Evolutionary conservation across 352 stramenopile genomes (phyloP).

Genomic region (Phytopythium delawarense): DNA sequence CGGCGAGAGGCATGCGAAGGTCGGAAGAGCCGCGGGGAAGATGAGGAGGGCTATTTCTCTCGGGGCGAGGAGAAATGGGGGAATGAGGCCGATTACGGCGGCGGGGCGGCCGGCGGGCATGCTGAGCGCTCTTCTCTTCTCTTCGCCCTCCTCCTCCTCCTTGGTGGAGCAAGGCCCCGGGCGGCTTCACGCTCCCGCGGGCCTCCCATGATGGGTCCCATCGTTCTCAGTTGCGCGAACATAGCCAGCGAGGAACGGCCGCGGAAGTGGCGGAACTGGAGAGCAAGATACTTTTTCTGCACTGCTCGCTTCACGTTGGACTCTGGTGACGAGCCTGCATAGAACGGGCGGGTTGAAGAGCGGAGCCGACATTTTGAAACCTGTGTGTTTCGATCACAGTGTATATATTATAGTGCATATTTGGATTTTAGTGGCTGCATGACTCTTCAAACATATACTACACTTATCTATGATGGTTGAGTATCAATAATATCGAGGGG

Average conservation of each 20-base stretch:
- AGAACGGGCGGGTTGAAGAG: background rate
- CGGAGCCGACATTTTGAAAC: background rate
- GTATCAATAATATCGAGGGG: too few species aligned
- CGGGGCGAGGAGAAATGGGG: conserved; percentile 6
- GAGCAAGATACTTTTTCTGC: background rate
- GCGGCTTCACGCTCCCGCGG: background rate
- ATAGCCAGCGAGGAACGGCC: background rate
- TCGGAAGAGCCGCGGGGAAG: background rate
- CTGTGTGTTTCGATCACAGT: background rate
- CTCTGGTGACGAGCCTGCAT: background rate
- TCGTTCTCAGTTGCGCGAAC: background rate
- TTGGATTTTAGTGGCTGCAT: too few species aligned
- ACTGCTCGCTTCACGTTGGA: background rate
- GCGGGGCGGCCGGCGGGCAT: background rate
- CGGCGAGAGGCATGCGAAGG: conserved; percentile 13
- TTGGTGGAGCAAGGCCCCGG: background rate
- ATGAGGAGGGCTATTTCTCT: conserved; percentile 4
- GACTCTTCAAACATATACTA: too few species aligned
- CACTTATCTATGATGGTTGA: too few species aligned
- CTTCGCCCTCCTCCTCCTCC: background rate
- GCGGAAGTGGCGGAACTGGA: background rate
- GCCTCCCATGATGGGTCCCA: background rate
- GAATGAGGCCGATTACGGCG: background rate
- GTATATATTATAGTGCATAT: too few species aligned
- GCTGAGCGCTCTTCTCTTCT: too few species aligned